phyloP scores from a whole-genome alignment of 2,329 filamentous ascomycete species.

The Claviceps digitariae region DNA sequence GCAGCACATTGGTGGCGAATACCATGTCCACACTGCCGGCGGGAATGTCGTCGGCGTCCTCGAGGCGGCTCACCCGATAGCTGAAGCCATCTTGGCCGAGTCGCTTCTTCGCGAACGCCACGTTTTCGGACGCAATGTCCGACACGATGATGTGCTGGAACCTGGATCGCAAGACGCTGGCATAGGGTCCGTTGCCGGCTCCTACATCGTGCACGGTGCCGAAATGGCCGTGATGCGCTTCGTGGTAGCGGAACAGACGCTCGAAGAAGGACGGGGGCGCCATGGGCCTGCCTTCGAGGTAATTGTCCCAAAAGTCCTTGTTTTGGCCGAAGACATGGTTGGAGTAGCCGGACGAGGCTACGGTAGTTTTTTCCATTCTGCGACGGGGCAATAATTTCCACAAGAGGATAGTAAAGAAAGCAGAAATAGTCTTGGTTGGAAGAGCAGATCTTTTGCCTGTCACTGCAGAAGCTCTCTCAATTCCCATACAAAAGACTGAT shows the following conservation, averaged over 20 bases:
- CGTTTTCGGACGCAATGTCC: conserved; percentile 10
- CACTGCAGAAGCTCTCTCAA: too few species aligned
- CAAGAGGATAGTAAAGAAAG: neutral
- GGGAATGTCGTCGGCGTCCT: conserved; percentile 9
- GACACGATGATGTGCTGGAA: conserved; percentile 14
- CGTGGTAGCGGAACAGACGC: conserved; percentile 13
- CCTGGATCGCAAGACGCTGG: conserved; percentile 6
- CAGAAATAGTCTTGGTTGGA: neutral
- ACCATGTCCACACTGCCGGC: conserved; percentile 8
- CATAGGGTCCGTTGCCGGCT: conserved; percentile 12
- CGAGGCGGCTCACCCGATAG: conserved; percentile 8
- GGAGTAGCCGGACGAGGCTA: neutral
- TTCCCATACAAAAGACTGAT: too few species aligned
- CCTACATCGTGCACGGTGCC: conserved; percentile 12
- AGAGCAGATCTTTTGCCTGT: too few species aligned
- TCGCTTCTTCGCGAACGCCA: conserved; percentile 8
- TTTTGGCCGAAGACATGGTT: conserved; percentile 6
- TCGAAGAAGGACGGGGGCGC: conserved; percentile 12
- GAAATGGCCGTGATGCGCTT: conserved; percentile 5
- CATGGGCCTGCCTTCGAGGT: conserved; percentile 10
- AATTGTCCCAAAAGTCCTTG: conserved; percentile 13
- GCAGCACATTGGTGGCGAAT: conserved; percentile 8
- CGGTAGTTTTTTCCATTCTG: neutral
- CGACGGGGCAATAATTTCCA: neutral
- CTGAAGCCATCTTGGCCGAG: conserved; percentile 7